Base-by-base conservation (phyloP, 108 stramenopile species). In the Stephanodiscus triporus region DNA sequence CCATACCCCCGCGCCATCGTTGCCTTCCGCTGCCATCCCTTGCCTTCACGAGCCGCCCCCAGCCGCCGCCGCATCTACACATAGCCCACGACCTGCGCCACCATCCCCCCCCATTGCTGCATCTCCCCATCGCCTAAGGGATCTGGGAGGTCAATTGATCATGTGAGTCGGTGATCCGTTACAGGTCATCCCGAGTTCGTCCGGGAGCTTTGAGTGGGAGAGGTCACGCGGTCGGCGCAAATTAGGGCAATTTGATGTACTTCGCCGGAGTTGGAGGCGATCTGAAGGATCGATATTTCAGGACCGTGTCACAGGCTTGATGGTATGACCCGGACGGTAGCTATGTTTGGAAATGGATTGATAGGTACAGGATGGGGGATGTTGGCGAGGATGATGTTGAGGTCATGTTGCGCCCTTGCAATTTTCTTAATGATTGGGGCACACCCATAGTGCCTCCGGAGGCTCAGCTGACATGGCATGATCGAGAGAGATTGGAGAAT, bases 191-290 rank as follows among this genome's bases (percentile, higher is more conserved):
- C 66, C 82, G 40, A 13, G 77, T 22, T 91, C 20, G 77, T 78
- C 14, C 20, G 65, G 29, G 77, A 81, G 17, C 32, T 82, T 23
- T 23, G 68, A 5, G 64, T 77, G 23, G 70, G 53, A 4, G 86
- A 88, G 65, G 77, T 91, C 17, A 63, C 60, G 7, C 88, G 80
- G 77, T 72, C 68, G 2, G 88, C 9, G 81, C 89, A 37, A 98
- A 98, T 68, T 97, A 77, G 68, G 94, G 95, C 4, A 98, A 97
- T 66, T 97, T 95, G 96, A 64, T 85, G 10, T 88, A 92, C 62
- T 94, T 90, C 73, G 89, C 94, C 2, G 96, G 96, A 45, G 91
- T 95, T 9, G 91, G 92, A 6, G 74, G 80, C 26, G 95, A 94
- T 76, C 93, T 87, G 1, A 86, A 90, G 66, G 70, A 81, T 23